Base-by-base conservation (phyloP, 345 rosid genomes). In the Angophora floribunda region DNA sequence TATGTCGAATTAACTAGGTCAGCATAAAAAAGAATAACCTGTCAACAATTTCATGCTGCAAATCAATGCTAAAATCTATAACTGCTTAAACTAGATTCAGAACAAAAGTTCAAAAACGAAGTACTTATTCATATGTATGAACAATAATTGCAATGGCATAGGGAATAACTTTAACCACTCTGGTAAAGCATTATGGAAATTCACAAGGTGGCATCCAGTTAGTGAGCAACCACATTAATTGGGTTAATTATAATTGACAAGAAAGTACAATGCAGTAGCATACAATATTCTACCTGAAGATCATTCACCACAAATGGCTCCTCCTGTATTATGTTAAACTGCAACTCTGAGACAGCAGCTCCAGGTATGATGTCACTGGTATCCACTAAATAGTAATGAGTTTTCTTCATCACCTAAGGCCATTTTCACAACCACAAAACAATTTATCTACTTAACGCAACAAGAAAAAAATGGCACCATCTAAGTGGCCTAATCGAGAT, bases 371-470 rank as follows among this genome's bases (percentile, higher is more conserved):
- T 88, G 89, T 89, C 94, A 90, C 98, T 95, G 26, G 96, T 94
- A 90, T 97, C 99, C 87, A 97, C 97, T 91, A 97, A 91, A 94
- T 97, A 97, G 91, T 96, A 96, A 89, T 96, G 99, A 86, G 99
- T 96, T 93, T 97, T 96, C 93, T 97, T 95, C 99, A 97, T 96
- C 93, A 97, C 99, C 99, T 96, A 93, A 88, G 85, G 88, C 88
- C 82, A 65, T 86, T 86, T 89, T 17, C 70, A 85, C 63, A 85
- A 13, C 30, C 14, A 85, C 51, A 63, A 80, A 24, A 63, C 52
- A 86, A 70, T 80, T 87, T 65, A 52, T 86, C 61, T 30, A 86
- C 14, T 87, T 50, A 51, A 61, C 52, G 52, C 36, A 52, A 45
- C 52, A 47, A 17, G 52, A 36, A 41, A 89, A 85, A 2, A 49